Evolutionary conservation across 495 filamentous ascomycete species (phyloP), one percentile per base, ranked within the genome.

Genomic region (Talaromyces borbonicus): DNA sequence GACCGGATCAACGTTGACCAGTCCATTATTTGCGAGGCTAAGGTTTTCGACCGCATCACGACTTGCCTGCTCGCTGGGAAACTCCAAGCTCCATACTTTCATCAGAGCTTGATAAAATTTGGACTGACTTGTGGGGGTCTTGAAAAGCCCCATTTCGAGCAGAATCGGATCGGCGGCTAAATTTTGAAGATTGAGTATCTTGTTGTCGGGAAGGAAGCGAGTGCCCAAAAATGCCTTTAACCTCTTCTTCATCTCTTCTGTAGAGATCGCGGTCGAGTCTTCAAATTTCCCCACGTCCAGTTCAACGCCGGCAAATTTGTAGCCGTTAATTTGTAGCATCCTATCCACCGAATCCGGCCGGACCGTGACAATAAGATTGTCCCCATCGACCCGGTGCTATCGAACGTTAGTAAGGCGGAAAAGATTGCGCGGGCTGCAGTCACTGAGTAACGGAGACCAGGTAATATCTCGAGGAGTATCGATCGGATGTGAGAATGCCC

Each of bases 41-140:
- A 95, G 78, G 46, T 84, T 86, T 42, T 79, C 65, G 19, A 97
- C 75, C 4, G 80, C 80, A 22, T 87, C 79, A 20, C 76, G 73
- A 57, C 87, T 86, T 24, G 79, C 72, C 14, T 81, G 63, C 4
- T 73, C 40, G 22, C 65, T 78, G 49, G 75, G 75, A 65, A 92
- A 92, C 22, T 79, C 69, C 52, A 75, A 63, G 25, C 86, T 81
- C 58, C 82, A 85, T 26, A 95, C 73, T 46, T 77, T 79, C 82
- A 96, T 88, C 24, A 96, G 68, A 2, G 83, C 90, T 29, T 84
- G 84, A 65, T 96, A 95, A 48, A 95, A 81, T 57, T 95, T 97
- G 38, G 81, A 78, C 22, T 83, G 79, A n/a, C 78, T 81, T 2
- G 79, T 76, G 22, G 69, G 73, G 36, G 67, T 73, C 48, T 78